phyloP scores from a whole-genome alignment of 192 early-diverging fungal species.

The Chytriomyces sp. region DNA sequence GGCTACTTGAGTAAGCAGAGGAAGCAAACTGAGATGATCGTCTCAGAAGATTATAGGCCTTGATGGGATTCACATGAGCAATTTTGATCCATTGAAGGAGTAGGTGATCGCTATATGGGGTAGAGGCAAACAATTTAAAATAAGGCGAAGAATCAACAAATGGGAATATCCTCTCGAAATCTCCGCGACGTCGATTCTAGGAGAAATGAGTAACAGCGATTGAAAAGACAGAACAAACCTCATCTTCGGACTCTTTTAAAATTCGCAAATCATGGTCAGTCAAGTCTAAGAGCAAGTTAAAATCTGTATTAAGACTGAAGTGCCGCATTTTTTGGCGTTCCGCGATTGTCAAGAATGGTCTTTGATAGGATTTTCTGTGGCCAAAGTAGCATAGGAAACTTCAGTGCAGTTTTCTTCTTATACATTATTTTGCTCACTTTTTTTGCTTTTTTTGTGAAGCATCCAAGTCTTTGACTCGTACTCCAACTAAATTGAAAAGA shows the following conservation, averaged over 20 bases:
- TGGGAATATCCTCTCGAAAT: constrained; percentile 50
- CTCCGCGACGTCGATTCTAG: constrained; percentile 34
- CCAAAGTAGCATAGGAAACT: too few species aligned
- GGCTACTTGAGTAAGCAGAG: too few species aligned
- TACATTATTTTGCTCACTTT: not conserved
- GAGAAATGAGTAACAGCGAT: not conserved
- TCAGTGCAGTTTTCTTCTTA: too few species aligned
- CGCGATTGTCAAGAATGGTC: constrained; percentile 16
- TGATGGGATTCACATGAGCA: not conserved
- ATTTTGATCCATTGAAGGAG: constrained; percentile 41
- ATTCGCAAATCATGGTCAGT: constrained; percentile 35
- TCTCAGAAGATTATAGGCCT: constrained; percentile 3
- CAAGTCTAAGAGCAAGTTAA: constrained; percentile 31
- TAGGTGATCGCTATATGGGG: constrained; percentile 40
- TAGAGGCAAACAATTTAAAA: constrained; percentile 18
- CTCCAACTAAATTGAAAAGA: constrained; percentile 50
- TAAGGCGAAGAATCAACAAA: constrained; percentile 6
- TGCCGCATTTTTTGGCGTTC: constrained; percentile 31
- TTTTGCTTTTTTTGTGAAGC: constrained; percentile 16
- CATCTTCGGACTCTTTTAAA: constrained; percentile 47
- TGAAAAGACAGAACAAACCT: constrained; percentile 26
- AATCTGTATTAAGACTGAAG: not conserved
- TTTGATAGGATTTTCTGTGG: not conserved
- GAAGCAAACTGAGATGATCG: not conserved
- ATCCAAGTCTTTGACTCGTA: constrained; percentile 38